phyloP scores from a whole-genome alignment of 306 rosid species.

The Sophora flavescens region DNA sequence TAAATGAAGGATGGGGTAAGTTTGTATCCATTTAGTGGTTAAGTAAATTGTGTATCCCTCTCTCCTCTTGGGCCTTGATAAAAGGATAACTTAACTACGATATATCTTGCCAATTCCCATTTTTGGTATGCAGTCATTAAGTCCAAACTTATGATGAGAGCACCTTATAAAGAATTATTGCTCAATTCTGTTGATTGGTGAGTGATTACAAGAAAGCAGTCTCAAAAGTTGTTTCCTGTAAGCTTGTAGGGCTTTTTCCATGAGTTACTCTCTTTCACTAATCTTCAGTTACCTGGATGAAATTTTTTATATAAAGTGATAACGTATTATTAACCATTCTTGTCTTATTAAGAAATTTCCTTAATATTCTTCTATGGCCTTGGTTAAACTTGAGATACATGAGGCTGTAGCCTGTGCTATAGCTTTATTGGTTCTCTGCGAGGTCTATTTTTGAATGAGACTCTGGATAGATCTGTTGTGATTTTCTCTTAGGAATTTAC shows the following conservation, averaged over 20 bases:
- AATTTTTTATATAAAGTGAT: not conserved
- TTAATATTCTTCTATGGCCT: constrained; percentile 2
- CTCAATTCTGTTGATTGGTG: constrained; percentile 7
- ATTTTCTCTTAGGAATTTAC: constrained; percentile 5
- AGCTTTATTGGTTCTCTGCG: not conserved
- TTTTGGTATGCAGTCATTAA: constrained; percentile 14
- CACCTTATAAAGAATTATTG: constrained; percentile 5
- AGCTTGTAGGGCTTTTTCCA: constrained; percentile 14
- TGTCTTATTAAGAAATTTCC: constrained; percentile 24
- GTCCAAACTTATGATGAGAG: not conserved
- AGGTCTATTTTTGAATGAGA: not conserved
- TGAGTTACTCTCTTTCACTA: constrained; percentile 17
- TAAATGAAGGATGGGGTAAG: constrained; percentile 16
- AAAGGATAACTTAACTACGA: not conserved
- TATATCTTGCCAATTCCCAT: constrained; percentile 33
- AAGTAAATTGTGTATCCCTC: constrained; percentile 1
- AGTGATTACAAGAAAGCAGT: not conserved
- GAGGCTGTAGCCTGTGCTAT: not conserved
- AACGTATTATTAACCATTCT: constrained; percentile 19
- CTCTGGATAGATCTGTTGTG: constrained; percentile 18
- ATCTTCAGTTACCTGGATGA: constrained; percentile 11
- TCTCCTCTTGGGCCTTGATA: not conserved
- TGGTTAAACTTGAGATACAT: constrained; percentile 29
- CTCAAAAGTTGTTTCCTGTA: not conserved
- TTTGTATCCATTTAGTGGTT: constrained; percentile 28